Evolutionary conservation across 2,329 filamentous ascomycete species (phyloP).

Genomic region (Colletotrichum noveboracense): DNA sequence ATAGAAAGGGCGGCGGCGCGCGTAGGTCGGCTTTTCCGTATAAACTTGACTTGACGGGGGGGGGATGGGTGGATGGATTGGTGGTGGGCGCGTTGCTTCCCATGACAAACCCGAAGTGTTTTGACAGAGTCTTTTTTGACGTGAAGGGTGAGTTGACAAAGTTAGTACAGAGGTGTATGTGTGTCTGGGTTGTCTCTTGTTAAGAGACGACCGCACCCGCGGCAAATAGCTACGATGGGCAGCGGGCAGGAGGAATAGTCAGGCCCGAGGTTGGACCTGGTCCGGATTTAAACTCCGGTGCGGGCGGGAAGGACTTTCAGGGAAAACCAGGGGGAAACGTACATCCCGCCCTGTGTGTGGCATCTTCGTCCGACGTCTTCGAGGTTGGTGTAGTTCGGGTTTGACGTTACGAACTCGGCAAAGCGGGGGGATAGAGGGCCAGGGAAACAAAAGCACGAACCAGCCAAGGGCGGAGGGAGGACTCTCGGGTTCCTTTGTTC

Average conservation of each 20-base stretch:
- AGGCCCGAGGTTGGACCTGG: not conserved
- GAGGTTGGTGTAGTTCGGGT: not conserved
- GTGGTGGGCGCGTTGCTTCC: not conserved
- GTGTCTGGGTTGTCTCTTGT: not conserved
- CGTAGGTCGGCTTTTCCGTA: not conserved
- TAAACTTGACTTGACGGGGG: not conserved
- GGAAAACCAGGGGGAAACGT: not conserved
- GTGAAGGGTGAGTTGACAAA: not conserved
- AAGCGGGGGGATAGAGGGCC: not conserved
- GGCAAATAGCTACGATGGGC: not conserved
- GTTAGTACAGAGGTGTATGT: not conserved
- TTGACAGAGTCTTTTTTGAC: conserved; percentile 6
- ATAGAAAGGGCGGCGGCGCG: not conserved
- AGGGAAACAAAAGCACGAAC: not conserved
- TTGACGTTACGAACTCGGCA: not conserved
- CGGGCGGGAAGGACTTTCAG: not conserved
- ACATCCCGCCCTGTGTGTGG: not conserved
- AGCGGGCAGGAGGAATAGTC: not conserved
- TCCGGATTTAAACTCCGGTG: not conserved
- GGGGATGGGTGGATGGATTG: not conserved
- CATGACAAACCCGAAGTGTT: not conserved
- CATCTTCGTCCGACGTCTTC: not conserved
- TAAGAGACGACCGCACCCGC: not conserved
- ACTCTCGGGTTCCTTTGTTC: not conserved
- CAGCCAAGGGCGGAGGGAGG: not conserved